phyloP scores from a whole-genome alignment of 2,329 filamentous ascomycete genomes.

The Paecilomyces dactylethromorphus region DNA sequence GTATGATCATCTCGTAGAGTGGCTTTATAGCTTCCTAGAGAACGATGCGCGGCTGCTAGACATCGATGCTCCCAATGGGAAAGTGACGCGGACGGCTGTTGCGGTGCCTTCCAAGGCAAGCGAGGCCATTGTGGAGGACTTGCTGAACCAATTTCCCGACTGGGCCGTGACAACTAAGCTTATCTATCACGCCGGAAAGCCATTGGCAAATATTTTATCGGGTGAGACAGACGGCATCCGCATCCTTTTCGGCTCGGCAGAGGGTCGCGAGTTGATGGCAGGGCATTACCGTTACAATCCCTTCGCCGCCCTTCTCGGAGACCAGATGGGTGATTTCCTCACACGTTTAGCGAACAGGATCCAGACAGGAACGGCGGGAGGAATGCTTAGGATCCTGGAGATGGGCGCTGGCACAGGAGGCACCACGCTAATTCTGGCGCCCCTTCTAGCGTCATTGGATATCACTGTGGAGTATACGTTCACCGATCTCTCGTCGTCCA shows the following conservation, averaged over 20 bases:
- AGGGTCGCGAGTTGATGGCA: slow-evolving; percentile 20
- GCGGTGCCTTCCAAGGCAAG: slow-evolving; percentile 11
- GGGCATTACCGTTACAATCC: slow-evolving; percentile 30
- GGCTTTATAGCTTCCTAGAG: slow-evolving; percentile 23
- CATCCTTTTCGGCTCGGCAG: slow-evolving; percentile 32
- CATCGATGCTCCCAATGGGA: slow-evolving; percentile 7
- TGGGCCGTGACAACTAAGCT: slow-evolving; percentile 28
- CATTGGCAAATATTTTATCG: slow-evolving; percentile 32
- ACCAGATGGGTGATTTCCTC: slow-evolving; percentile 15
- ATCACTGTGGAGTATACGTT: slow-evolving; percentile 33
- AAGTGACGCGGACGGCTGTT: slow-evolving; percentile 20
- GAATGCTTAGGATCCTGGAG: slow-evolving; percentile 24
- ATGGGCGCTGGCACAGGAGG: slow-evolving; percentile 34
- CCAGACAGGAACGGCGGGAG: slow-evolving; percentile 1
- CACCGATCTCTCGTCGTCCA: slow-evolving; percentile 30
- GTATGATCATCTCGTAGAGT: slow-evolving; percentile 19
- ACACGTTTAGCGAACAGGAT: not conserved
- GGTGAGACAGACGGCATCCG: slow-evolving; percentile 30
- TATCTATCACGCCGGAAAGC: slow-evolving; percentile 22
- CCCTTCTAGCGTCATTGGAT: slow-evolving; percentile 16
- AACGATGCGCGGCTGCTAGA: slow-evolving; percentile 22
- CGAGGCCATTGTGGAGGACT: slow-evolving; percentile 14
- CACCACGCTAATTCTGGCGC: slow-evolving; percentile 25
- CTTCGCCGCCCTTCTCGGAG: slow-evolving; percentile 12
- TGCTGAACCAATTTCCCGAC: slow-evolving; percentile 22